Percentiles rank a stretch among this genome's conserved stretches.
Conservation (phyloP, 306 rosid genomes). For the Geum urbanum region DNA sequence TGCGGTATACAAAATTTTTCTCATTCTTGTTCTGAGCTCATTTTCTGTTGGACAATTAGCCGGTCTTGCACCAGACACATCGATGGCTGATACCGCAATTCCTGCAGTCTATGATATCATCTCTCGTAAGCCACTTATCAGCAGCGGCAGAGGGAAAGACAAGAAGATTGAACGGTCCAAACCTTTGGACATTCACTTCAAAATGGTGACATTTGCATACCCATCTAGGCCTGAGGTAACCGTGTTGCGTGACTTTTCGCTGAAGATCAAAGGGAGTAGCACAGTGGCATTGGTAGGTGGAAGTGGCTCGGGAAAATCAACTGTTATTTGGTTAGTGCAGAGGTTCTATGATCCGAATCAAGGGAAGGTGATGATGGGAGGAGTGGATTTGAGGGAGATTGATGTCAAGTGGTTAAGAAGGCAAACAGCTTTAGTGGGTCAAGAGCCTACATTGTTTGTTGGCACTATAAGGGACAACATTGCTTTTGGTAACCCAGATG, state of each 20-base stretch:
- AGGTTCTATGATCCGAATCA: slow-evolving; percentile 86
- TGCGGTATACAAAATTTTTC: slow-evolving; percentile 67
- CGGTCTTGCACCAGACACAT: slow-evolving; percentile 88
- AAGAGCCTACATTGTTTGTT: slow-evolving; percentile 80
- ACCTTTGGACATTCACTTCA: slow-evolving; percentile 53
- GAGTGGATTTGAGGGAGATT: slow-evolving; percentile 64
- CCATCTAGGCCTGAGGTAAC: slow-evolving; percentile 74
- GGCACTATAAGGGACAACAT: slow-evolving; percentile 80
- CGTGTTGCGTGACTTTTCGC: slow-evolving; percentile 60
- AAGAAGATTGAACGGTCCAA: slow-evolving; percentile 50
- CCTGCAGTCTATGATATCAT: slow-evolving; percentile 68
- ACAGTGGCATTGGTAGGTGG: slow-evolving; percentile 77
- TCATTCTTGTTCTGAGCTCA: slow-evolving; percentile 89
- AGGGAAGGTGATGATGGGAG: slow-evolving; percentile 74
- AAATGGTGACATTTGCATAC: slow-evolving; percentile 75
- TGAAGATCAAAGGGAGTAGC: slow-evolving; percentile 65
- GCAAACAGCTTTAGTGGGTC: slow-evolving; percentile 84
- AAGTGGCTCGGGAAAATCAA: slow-evolving; percentile 92
- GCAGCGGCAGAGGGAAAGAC: slow-evolving; percentile 25
- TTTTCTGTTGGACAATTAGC: slow-evolving; percentile 91
- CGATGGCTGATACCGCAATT: slow-evolving; percentile 59
- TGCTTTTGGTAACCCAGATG: slow-evolving; percentile 62
- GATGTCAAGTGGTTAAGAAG: slow-evolving; percentile 79
- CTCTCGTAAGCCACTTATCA: slow-evolving; percentile 58
- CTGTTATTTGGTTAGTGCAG: slow-evolving; percentile 75